A percentile compares a stretch with the other conserved stretches of the same genome.
phyloP scores from a whole-genome alignment of 495 filamentous ascomycete genomes.

The Hypoxylon fragiforme region DNA sequence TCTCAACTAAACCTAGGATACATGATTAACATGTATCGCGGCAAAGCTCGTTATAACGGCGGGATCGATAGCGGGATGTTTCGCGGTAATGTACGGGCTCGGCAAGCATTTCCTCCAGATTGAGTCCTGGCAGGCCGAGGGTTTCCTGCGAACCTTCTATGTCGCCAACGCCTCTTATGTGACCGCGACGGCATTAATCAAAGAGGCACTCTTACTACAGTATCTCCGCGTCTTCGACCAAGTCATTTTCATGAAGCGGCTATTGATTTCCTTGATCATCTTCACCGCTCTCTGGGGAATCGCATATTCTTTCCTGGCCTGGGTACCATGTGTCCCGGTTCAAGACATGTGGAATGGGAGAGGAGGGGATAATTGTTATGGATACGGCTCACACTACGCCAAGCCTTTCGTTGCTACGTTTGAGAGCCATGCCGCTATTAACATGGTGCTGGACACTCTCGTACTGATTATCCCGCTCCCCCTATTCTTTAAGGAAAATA shows the following conservation, averaged over 20 bases:
- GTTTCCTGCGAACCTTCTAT: constrained; percentile 36
- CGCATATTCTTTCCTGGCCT: constrained; percentile 38
- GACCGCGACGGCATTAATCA: constrained; percentile 39
- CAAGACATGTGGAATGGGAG: constrained; percentile 25
- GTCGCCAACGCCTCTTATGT: constrained; percentile 37
- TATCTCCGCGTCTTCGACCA: constrained; percentile 40
- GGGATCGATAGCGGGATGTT: constrained; percentile 30
- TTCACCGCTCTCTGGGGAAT: constrained; percentile 38
- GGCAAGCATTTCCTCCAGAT: constrained; percentile 33
- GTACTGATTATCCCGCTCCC: constrained; percentile 41
- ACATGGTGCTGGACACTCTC: constrained; percentile 38
- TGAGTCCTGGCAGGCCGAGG: constrained; percentile 11
- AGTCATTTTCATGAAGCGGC: constrained; percentile 17
- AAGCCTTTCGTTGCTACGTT: constrained; percentile 34
- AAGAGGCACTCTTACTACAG: constrained; percentile 41
- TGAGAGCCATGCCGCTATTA: constrained; percentile 38
- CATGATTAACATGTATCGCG: constrained; percentile 2
- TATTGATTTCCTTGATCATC: constrained; percentile 23
- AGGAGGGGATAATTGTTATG: constrained; percentile 26
- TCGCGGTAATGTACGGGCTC: constrained; percentile 27
- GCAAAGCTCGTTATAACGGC: constrained; percentile 26
- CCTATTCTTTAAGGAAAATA: constrained; percentile 34
- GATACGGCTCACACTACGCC: constrained; percentile 31
- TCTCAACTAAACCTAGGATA: background rate
- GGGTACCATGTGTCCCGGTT: constrained; percentile 40